Base-by-base conservation (phyloP, 192 early-diverging fungal genomes). In the Helicostylum pulchrum region DNA sequence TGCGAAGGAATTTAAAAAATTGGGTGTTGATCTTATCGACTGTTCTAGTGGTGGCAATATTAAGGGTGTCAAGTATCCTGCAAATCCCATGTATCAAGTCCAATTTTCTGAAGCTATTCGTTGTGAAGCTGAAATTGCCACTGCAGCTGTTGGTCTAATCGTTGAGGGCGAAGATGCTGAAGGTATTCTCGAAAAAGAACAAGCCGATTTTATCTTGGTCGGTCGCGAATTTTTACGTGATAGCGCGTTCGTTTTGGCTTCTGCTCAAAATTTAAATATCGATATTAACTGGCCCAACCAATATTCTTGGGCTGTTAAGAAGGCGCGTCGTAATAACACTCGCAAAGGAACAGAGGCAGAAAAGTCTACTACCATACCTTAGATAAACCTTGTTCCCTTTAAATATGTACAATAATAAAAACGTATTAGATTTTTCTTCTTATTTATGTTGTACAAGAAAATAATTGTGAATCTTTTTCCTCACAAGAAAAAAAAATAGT, bases 1-100 rank as follows among this genome's bases (percentile, higher is more conserved):
- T 19, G 68, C 84, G 10, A 68, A 72, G 8, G 58, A 77, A 21
- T 78, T 95, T 12, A 69, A 77, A 4, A 65, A 66, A 0, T 75
- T 81, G 10, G 94, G 94, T 31, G 88, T 97, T 0, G 95, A 98
- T 73, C 61, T 95, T 32, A 62, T 97, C 32, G 92, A 96, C 65
- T 83, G 83, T 56, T 95, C 93, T 3, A 80, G 87, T 1, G 90
- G 90, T 46, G 95, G 91, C 11, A 88, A 81, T 65, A 19, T 77
- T 3, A 39, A 65, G 12, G 43, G 49, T 36, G 57, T 48, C 14
- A 45, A 36, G 14, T 69, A 64, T 56, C 75, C 66, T 48, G 39
- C 54, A 15, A 50, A 46, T 15, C 55, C 73, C 7, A 55, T 81
- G 34, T 90, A 85, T 78, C 90, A 87, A 65, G 91, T 94, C 10